These are phyloP conservation scores for Yamadazyma jaroonii DNA, from an alignment of 1,139 yeast species.

Conservation along the genomic window DNA sequence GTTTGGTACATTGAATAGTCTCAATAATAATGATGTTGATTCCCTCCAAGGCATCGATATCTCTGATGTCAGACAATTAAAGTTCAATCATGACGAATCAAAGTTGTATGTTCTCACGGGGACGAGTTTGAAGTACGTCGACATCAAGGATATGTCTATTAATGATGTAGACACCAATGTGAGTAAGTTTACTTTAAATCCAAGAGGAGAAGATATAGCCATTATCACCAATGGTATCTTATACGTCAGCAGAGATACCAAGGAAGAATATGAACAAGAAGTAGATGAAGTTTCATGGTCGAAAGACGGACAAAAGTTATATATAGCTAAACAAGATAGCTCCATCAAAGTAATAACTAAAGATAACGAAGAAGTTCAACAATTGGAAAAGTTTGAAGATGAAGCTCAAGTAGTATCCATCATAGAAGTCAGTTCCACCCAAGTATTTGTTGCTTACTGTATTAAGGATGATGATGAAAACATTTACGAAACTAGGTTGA, in stretches of 20 bases:
- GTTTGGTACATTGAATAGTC: slow-evolving; percentile 9
- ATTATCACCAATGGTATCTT: background rate
- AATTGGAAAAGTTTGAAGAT: slow-evolving; percentile 1
- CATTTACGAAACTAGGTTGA: slow-evolving; percentile 8
- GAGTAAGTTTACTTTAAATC: slow-evolving; percentile 3
- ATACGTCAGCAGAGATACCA: background rate
- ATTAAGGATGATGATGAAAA: slow-evolving; percentile 11
- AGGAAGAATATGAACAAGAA: background rate
- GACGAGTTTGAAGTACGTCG: background rate
- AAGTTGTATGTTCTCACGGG: slow-evolving; percentile 20
- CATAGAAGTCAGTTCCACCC: slow-evolving; percentile 1
- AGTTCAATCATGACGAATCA: slow-evolving; percentile 23
- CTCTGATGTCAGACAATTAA: slow-evolving; percentile 21
- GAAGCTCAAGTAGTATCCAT: slow-evolving; percentile 5
- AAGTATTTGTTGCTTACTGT: slow-evolving; percentile 15
- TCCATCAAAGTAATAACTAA: slow-evolving; percentile 2
- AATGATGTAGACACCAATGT: background rate
- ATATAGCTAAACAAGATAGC: slow-evolving; percentile 3
- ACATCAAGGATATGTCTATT: background rate
- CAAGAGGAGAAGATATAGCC: slow-evolving; percentile 4
- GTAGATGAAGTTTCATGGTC: slow-evolving; percentile 5
- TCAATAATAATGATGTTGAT: slow-evolving; percentile 9
- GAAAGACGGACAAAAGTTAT: slow-evolving; percentile 4
- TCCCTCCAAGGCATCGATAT: slow-evolving; percentile 8
- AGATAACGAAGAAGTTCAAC: background rate